A percentile compares a stretch with the other conserved stretches of the same genome.
Evolutionary conservation across 1,284 basidiomycete genomes (phyloP).

Genomic region (Ganoderma meredithae): DNA sequence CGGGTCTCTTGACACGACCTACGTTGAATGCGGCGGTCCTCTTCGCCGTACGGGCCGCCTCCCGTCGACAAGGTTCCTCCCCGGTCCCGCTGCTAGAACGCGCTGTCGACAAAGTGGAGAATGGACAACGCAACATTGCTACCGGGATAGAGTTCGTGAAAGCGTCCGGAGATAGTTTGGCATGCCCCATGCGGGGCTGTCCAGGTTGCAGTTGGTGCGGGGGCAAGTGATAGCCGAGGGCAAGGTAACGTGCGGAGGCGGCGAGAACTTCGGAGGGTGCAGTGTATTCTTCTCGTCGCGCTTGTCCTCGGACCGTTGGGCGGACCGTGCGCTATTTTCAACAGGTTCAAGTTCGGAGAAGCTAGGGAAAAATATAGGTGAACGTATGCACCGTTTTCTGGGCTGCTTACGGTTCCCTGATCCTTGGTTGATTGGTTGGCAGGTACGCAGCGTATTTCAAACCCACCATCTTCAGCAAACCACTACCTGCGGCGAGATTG

Average conservation of each 20-base stretch:
- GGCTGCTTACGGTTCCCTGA: background rate
- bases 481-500: background rate
- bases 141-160: background rate
- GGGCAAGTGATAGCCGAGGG: slow-evolving; percentile 3
- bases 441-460: background rate
- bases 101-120: background rate
- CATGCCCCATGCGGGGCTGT: background rate
- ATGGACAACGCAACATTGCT: background rate
- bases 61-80: background rate
- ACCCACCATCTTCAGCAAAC: background rate
- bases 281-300: background rate
- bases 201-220: background rate
- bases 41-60: background rate
- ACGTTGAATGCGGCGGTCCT: background rate
- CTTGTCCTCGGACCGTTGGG: background rate
- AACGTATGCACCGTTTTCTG: background rate
- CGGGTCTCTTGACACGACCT: background rate
- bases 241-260: slow-evolving; percentile 8
- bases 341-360: background rate
- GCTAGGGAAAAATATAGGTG: background rate
- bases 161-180: background rate
- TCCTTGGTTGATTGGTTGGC: background rate
- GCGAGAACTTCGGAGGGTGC: slow-evolving; percentile 11
- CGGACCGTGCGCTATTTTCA: slow-evolving; percentile 4
- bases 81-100: background rate